Evolutionary conservation across 208 protist genomes (phyloP).

Genomic region (Crithidia mellificae): DNA sequence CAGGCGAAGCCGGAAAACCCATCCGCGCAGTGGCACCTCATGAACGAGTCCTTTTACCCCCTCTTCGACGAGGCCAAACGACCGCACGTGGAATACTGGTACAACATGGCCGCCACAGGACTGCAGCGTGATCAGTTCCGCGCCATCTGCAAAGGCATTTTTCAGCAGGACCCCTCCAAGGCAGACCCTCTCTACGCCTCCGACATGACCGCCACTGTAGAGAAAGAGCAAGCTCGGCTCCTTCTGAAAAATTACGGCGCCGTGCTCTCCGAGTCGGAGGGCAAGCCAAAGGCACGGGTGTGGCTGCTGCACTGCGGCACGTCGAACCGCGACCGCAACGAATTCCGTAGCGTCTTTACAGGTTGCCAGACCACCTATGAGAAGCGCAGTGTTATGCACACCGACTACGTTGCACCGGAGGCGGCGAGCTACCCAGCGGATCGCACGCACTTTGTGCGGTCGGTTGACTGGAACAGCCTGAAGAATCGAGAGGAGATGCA

Average conservation of each 20-base stretch:
- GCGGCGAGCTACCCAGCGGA: conserved; percentile 51
- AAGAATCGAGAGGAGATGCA: conserved; percentile 45
- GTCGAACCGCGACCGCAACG: conserved; percentile 45
- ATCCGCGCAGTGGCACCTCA: conserved; percentile 79
- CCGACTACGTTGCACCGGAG: conserved; percentile 65
- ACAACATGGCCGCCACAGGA: conserved; percentile 81
- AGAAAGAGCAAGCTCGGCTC: conserved; percentile 54
- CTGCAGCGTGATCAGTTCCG: conserved; percentile 77
- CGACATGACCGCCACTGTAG: conserved; percentile 35
- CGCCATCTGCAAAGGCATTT: conserved; percentile 77
- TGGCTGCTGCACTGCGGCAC: conserved; percentile 65
- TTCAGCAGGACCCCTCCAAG: conserved; percentile 40
- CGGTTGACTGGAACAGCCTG: conserved; percentile 70
- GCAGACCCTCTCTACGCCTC: conserved; percentile 39
- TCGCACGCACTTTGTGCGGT: conserved; percentile 65
- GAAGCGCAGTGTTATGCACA: conserved; percentile 55
- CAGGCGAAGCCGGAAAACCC: conserved; percentile 46
- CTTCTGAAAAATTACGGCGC: conserved; percentile 71
- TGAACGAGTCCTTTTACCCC: conserved; percentile 74
- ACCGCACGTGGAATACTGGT: conserved; percentile 83
- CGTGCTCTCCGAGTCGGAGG: conserved; percentile 49
- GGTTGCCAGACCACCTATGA: conserved; percentile 61
- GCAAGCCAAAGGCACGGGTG: conserved; percentile 52
- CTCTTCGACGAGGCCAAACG: conserved; percentile 52
- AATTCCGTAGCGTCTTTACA: conserved; percentile 82